Percentiles rank a stretch among this genome's conserved stretches.
Conservation (phyloP, 2,329 filamentous ascomycete genomes). For the Didymella sp. region DNA sequence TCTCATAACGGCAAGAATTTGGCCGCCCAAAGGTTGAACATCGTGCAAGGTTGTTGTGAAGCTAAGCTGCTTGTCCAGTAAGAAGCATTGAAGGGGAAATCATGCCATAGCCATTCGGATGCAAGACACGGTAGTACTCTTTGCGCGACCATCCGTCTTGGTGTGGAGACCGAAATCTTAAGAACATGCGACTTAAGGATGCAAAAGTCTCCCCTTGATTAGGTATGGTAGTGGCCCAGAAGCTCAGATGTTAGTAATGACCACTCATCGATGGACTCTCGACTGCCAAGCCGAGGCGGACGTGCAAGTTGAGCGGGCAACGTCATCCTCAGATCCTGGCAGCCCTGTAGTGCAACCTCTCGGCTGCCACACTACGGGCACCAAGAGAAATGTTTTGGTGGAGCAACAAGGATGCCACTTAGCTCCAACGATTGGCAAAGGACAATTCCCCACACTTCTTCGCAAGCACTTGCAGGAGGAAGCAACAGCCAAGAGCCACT, state of each 20-base stretch:
- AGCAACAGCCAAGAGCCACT: constrained; percentile 12
- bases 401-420: constrained; percentile 12
- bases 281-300: constrained; percentile 24
- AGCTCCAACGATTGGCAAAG: constrained; percentile 8
- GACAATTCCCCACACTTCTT: constrained; percentile 5
- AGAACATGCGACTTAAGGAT: constrained; percentile 19
- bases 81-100: constrained; percentile 3
- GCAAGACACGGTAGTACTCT: constrained; percentile 13
- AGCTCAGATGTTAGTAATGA: constrained; percentile 36
- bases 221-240: constrained; percentile 30
- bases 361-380: constrained; percentile 4
- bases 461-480: constrained; percentile 7
- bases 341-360: constrained; percentile 19
- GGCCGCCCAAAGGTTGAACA: constrained; percentile 5
- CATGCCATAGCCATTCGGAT: constrained; percentile 5
- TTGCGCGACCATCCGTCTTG: constrained; percentile 27
- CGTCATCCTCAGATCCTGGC: constrained; percentile 13
- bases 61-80: constrained; percentile 6
- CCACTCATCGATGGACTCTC: background rate
- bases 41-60: constrained; percentile 4
- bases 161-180: constrained; percentile 15
- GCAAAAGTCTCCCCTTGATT: constrained; percentile 25
- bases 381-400: constrained; percentile 9
- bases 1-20: constrained; percentile 4
- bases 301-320: constrained; percentile 7